A percentile compares a stretch with the other conserved stretches of the same genome.
These are phyloP conservation scores for Suillus decipiens DNA, from an alignment of 768 basidiomycete genomes.

Conservation along the genomic window DNA sequence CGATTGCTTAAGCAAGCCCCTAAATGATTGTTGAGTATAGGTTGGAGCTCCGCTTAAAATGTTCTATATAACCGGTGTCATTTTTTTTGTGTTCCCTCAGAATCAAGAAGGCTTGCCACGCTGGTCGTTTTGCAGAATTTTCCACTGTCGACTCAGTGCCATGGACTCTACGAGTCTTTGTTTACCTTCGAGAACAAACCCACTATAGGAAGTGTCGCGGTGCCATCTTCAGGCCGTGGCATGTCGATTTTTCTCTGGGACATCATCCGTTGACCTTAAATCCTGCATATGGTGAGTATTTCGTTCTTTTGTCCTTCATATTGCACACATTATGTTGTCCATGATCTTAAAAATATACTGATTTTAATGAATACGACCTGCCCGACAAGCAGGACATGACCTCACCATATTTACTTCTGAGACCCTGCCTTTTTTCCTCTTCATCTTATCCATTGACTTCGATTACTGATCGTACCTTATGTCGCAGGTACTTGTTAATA, in stretches of 20 bases:
- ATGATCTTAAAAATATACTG: conserved; percentile 30
- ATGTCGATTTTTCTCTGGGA: conserved; percentile 50
- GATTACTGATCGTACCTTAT: not conserved
- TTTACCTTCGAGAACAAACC: conserved; percentile 42
- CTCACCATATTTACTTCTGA: conserved; percentile 13
- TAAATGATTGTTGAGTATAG: not conserved
- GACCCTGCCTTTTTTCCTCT: not conserved
- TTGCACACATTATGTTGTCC: conserved; percentile 9
- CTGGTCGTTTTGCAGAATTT: conserved; percentile 40
- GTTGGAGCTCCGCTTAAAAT: conserved; percentile 12
- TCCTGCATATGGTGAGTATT: not conserved
- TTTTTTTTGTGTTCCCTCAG: conserved; percentile 6
- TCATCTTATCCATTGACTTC: not conserved
- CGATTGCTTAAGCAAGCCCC: not conserved
- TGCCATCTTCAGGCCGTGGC: conserved; percentile 39
- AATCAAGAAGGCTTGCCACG: conserved; percentile 46
- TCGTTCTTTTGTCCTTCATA: not conserved
- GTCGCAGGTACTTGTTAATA: not conserved
- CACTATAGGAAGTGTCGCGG: conserved; percentile 54
- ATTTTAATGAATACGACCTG: conserved; percentile 36
- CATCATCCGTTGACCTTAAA: conserved; percentile 19
- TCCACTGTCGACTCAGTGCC: conserved; percentile 51
- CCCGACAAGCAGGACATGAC: conserved; percentile 23
- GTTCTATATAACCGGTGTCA: not conserved
- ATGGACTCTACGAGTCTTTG: conserved; percentile 39